Conservation (phyloP, 768 basidiomycete genomes). For the Russula virescens region DNA sequence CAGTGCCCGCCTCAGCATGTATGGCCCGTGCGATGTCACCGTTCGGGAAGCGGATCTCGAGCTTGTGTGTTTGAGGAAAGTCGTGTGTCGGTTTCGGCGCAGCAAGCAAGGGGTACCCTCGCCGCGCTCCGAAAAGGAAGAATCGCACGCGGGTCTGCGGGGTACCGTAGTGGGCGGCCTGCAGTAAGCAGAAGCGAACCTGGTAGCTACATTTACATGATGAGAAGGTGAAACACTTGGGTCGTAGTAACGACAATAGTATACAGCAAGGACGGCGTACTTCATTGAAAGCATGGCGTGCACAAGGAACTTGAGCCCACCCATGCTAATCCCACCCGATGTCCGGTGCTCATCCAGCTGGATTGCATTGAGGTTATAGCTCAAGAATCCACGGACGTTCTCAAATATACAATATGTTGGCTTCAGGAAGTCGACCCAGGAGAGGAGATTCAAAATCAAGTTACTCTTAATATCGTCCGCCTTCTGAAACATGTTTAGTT, state of each 20-base stretch:
- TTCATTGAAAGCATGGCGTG: constrained; percentile 59
- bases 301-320: constrained; percentile 64
- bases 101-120: constrained; percentile 33
- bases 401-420: constrained; percentile 45
- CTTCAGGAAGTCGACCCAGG: constrained; percentile 38
- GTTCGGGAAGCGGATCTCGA: constrained; percentile 50
- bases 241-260: background rate
- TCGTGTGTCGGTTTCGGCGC: constrained; percentile 42
- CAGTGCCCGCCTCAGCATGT: constrained; percentile 42
- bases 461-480: constrained; percentile 65
- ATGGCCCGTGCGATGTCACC: constrained; percentile 41
- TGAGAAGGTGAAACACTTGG: background rate
- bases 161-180: constrained; percentile 45
- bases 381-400: constrained; percentile 44
- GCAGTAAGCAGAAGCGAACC: constrained; percentile 38
- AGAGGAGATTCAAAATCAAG: constrained; percentile 53
- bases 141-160: constrained; percentile 43
- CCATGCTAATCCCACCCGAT: constrained; percentile 62
- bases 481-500: constrained; percentile 62
- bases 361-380: constrained; percentile 35
- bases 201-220: constrained; percentile 36
- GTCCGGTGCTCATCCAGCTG: constrained; percentile 40
- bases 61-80: constrained; percentile 34
- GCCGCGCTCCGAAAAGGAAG: constrained; percentile 43
- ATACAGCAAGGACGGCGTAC: constrained; percentile 38